Conservation (phyloP, 371 early-diverging fungal species). For the Zychaea mexicana region DNA sequence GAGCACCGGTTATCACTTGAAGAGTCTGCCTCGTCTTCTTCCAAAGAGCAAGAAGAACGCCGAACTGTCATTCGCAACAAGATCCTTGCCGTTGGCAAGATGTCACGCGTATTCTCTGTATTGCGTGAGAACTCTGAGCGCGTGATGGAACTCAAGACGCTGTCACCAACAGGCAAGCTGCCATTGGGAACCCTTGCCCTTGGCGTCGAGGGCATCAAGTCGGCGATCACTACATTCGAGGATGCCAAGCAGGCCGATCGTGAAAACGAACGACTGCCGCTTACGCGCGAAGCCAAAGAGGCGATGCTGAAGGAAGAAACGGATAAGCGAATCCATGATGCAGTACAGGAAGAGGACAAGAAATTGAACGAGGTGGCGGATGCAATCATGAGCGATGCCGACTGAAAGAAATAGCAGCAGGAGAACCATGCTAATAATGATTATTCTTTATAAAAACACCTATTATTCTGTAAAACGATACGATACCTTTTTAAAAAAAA, state of each 20-base stretch:
- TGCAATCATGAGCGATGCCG: conserved; percentile 46
- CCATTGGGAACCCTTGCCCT: conserved; percentile 86
- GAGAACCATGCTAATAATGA: not conserved
- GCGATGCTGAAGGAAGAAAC: conserved; percentile 50
- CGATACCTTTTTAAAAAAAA: no score
- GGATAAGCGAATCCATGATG: conserved; percentile 51
- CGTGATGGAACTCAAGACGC: conserved; percentile 89
- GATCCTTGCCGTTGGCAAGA: conserved; percentile 90
- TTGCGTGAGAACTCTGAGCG: conserved; percentile 90
- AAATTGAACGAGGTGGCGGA: conserved; percentile 45
- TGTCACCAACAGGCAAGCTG: conserved; percentile 80
- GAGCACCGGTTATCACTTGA: conserved; percentile 31
- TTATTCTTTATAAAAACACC: conserved; percentile 6
- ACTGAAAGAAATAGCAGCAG: conserved; percentile 9
- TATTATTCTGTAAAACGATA: no score
- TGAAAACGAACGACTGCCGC: conserved; percentile 94
- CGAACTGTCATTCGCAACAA: conserved; percentile 84
- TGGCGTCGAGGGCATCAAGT: conserved; percentile 90
- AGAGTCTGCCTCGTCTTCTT: conserved; percentile 1
- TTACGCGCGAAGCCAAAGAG: conserved; percentile 38
- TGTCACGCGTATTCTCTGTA: conserved; percentile 87
- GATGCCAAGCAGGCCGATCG: conserved; percentile 87
- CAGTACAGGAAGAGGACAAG: conserved; percentile 51
- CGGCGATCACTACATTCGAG: conserved; percentile 89
- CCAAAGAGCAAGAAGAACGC: conserved; percentile 62